Base-by-base conservation (phyloP, 2,329 filamentous ascomycete genomes). In the Fusarium cicatricum region DNA sequence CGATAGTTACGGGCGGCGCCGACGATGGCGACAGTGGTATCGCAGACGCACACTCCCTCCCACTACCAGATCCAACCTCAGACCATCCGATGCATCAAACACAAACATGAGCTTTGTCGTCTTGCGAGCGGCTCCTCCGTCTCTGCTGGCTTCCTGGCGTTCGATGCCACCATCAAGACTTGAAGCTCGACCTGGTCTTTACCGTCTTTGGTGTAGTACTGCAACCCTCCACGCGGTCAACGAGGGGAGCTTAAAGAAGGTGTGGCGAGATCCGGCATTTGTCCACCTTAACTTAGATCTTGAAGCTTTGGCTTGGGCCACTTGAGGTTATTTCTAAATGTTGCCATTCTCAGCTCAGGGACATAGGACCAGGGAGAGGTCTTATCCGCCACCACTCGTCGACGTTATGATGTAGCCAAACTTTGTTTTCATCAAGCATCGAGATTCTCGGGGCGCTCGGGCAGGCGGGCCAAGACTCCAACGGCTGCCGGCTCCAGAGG, bases 11-110 rank as follows among this genome's bases (percentile, higher is more conserved):
- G 50, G 58, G 45, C 54, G 52, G 50, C 49, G 50, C 50, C 54
- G 58, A 50, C 33, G 50, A 48, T 38, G 54, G 63, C 52, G 32
- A 49, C 41, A 38, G 52, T 60, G 48, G 47, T 55, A 39, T 58
- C 23, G 49, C 48, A 34, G 41, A 64, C 44, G 65, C 60, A 67
- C 64, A 67, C 64, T 67, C 64, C 64, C 64, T 63, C 44, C 56
- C 49, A 48, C 21, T 46, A 45, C 38, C 41, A 46, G 32, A 48
- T 64, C 37, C 43, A 48, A 52, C 37, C 48, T 58, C 39, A 45
- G 52, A 32, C 51, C 50, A 45, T 34, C 23, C 48, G 40, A 4
- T 38, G 44, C 46, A 38, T 47, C 42, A 46, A 46, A 33, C 15
- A 52, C 31, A 48, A 47, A 26, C 38, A 48, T 41, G 33, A 32